Percentiles rank a stretch among this genome's conserved stretches.
phyloP scores from a whole-genome alignment of 805 yeast genomes.

The Sugiyamaella marilandica region DNA sequence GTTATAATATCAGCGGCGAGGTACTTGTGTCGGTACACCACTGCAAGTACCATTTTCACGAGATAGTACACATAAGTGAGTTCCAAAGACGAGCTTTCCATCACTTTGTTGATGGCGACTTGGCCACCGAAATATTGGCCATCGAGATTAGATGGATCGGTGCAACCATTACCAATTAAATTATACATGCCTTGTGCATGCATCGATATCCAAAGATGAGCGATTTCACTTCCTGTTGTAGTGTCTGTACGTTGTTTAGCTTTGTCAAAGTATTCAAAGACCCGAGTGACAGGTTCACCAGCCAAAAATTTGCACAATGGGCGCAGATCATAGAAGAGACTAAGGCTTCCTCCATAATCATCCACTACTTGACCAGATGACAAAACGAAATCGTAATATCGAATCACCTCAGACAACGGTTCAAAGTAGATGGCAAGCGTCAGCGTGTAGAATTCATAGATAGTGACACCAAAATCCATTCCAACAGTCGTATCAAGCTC shows the following conservation, averaged over 20 bases:
- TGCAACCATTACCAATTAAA: constrained; percentile 18
- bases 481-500: constrained; percentile 33
- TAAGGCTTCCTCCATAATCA: constrained; percentile 23
- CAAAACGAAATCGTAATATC: constrained; percentile 24
- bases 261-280: constrained; percentile 18
- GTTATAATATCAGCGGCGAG: constrained; percentile 23
- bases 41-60: constrained; percentile 22
- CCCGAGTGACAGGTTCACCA: constrained; percentile 21
- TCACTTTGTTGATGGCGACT: constrained; percentile 10
- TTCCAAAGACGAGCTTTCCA: constrained; percentile 15
- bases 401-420: constrained; percentile 36
- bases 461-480: constrained; percentile 34
- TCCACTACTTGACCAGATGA: constrained; percentile 24
- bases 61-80: constrained; percentile 23
- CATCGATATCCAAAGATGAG: constrained; percentile 21
- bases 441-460: constrained; percentile 41
- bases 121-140: constrained; percentile 20
- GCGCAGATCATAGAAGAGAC: constrained; percentile 22
- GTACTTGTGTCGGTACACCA: constrained; percentile 20
- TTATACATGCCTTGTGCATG: constrained; percentile 21
- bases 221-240: constrained; percentile 13
- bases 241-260: constrained; percentile 18
- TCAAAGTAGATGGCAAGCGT: constrained; percentile 42
- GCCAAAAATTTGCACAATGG: constrained; percentile 25
- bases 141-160: constrained; percentile 21